Percentiles rank a stretch among this genome's conserved stretches.
phyloP scores from a whole-genome alignment of 768 basidiomycete species.

The Podaxis mareebaensis region DNA sequence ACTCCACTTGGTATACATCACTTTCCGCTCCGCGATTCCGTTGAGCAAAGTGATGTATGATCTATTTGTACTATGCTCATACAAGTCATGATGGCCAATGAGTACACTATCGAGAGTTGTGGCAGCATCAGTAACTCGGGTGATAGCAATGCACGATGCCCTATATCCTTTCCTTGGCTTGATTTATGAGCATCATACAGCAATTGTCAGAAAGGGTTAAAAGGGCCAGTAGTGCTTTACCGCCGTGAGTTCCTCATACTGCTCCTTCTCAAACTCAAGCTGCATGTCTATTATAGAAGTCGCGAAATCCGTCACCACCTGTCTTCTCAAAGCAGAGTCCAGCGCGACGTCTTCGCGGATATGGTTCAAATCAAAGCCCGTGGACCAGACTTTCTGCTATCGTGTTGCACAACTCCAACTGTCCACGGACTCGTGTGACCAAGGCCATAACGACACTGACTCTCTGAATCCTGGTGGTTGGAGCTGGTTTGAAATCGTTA shows the following conservation, averaged over 20 bases:
- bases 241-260: not conserved
- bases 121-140: too few relatives aligned
- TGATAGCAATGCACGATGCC: too few relatives aligned
- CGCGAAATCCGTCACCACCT: conserved; percentile 17
- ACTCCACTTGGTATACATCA: too few relatives aligned
- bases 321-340: conserved; percentile 16
- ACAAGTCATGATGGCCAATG: too few relatives aligned
- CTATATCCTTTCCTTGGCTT: too few relatives aligned
- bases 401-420: conserved; percentile 25
- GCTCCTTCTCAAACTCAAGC: not conserved
- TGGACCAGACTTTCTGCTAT: conserved; percentile 23
- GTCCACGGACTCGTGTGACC: conserved; percentile 25
- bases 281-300: conserved; percentile 22
- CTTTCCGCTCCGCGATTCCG: too few relatives aligned
- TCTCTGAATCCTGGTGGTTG: conserved; percentile 11
- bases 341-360: conserved; percentile 17
- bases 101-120: too few relatives aligned
- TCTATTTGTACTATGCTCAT: too few relatives aligned
- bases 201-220: too few relatives aligned
- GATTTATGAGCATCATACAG: too few relatives aligned
- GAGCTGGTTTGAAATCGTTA: conserved; percentile 25
- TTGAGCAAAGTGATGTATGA: too few relatives aligned
- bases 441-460: conserved; percentile 19
- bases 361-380: conserved; percentile 28
- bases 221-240: not conserved